phyloP scores from a whole-genome alignment of 139 green algal species.

The Coelastrella sp. region DNA sequence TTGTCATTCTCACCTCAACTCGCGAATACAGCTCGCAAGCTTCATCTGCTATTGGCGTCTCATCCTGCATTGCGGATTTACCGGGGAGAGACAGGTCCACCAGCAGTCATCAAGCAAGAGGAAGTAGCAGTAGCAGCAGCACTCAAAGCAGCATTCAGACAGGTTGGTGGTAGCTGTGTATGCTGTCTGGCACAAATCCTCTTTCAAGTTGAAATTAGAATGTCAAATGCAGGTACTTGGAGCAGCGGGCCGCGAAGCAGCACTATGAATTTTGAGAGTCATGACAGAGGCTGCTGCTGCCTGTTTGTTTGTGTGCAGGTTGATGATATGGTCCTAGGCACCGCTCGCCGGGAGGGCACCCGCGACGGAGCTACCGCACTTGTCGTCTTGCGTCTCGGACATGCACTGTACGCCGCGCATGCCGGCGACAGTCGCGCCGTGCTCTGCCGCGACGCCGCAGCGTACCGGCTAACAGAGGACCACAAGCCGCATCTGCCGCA shows the following conservation, averaged over 20 bases:
- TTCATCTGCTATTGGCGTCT: slow-evolving; percentile 72
- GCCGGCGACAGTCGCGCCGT: slow-evolving; percentile 49
- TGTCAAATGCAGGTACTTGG: too few species aligned
- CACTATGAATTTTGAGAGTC: not conserved
- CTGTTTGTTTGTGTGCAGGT: slow-evolving; percentile 25
- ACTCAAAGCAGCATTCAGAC: slow-evolving; percentile 58
- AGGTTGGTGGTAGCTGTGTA: not conserved
- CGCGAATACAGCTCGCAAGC: slow-evolving; percentile 21
- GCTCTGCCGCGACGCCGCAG: slow-evolving; percentile 58
- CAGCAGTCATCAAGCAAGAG: slow-evolving; percentile 44
- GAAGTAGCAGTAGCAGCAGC: slow-evolving; percentile 53
- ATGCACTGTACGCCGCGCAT: slow-evolving; percentile 51
- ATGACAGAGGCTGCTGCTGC: not conserved
- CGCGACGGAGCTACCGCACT: slow-evolving; percentile 78
- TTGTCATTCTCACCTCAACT: too few species aligned
- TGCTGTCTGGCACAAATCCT: not conserved
- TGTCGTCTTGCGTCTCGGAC: slow-evolving; percentile 68
- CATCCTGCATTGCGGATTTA: slow-evolving; percentile 47
- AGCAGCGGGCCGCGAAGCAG: not conserved
- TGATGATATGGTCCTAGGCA: slow-evolving; percentile 73
- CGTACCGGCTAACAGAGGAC: slow-evolving; percentile 77
- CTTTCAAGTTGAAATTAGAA: not conserved
- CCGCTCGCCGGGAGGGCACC: slow-evolving; percentile 52
- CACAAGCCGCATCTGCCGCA: slow-evolving; percentile 79
- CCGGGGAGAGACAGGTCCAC: slow-evolving; percentile 27